Evolutionary conservation across 1,284 basidiomycete genomes (phyloP), one percentile per base, ranked within the genome.

Genomic region (Leccinum pachyderme): DNA sequence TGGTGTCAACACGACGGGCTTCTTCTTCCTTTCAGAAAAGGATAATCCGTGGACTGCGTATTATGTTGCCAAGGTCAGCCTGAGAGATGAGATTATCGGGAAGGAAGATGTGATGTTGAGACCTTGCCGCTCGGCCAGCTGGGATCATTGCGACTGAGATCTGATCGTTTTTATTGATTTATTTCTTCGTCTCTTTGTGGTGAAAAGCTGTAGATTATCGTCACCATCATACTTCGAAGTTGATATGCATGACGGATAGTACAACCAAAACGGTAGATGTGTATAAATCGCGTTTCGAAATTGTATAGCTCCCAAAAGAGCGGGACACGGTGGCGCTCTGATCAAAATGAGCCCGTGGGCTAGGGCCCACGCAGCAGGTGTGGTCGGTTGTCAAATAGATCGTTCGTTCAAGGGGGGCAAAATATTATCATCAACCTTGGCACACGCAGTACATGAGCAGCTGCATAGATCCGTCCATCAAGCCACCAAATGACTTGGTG

Each of bases 401-500:
- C 50, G 22, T 45, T 51, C 22, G 18, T 18, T 18, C 18, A 18
- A 47, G 46, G 50, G 39, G 35, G 39, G 52, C 45, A 53, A 46
- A 39, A 43, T 0, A 22, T 13, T 18, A 18, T 18, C 18, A 43
- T 13, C 39, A 43, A 43, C 39, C 7, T 24, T 43, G 39, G 39
- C 39, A 43, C 39, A 22, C 22, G 39, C 39, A 41, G 24, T 24
- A 41, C 13, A 41, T 41, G 39, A 41, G 22, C 22, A 41, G 39
- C 39, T 43, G 47, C 43, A 49, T 45, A 59, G 27, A 46, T 29
- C 28, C 55, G 46, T 13, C 11, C 57, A 69, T 66, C 64, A 66
- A 67, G 66, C 66, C 68, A 60, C 64, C 25, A 64, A 70, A 68
- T 70, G 56, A 70, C 49, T 46, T 51, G 57, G 39, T 41, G 39